A percentile compares a stretch with the other conserved stretches of the same genome.
Conservation (phyloP, 148 eudicot genomes). For the Persicaria maculosa region DNA sequence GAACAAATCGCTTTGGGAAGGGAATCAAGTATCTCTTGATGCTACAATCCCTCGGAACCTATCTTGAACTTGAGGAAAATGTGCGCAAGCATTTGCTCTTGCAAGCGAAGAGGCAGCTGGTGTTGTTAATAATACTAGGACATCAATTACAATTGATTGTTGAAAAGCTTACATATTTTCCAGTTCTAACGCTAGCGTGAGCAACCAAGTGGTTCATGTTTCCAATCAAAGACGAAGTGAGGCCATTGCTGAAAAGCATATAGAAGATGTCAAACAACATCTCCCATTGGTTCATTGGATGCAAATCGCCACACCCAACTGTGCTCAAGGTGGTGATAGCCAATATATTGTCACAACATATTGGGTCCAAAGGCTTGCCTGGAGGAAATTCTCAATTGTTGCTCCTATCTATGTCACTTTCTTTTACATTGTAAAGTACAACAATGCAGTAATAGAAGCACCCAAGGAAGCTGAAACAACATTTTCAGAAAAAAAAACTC, state of each 20-base stretch:
- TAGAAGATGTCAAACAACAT: slow-evolving; percentile 74
- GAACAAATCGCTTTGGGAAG: slow-evolving; percentile 85
- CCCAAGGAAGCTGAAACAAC: slow-evolving; percentile 68
- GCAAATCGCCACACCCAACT: slow-evolving; percentile 84
- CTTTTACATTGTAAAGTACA: slow-evolving; percentile 46
- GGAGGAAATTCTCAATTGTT: slow-evolving; percentile 31
- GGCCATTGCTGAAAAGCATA: slow-evolving; percentile 87
- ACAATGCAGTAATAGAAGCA: slow-evolving; percentile 73
- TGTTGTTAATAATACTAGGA: slow-evolving; percentile 42
- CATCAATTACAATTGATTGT: background rate
- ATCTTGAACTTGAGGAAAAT: slow-evolving; percentile 66
- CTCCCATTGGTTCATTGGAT: slow-evolving; percentile 59
- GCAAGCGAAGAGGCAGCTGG: slow-evolving; percentile 54
- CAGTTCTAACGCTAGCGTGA: slow-evolving; percentile 72
- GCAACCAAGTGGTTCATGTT: slow-evolving; percentile 94
- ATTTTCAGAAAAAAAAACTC: slow-evolving; percentile 28
- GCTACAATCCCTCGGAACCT: slow-evolving; percentile 73
- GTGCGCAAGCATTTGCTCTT: slow-evolving; percentile 92
- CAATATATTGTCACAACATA: slow-evolving; percentile 73
- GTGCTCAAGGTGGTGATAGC: slow-evolving; percentile 87
- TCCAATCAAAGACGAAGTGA: slow-evolving; percentile 78
- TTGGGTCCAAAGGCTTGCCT: slow-evolving; percentile 53
- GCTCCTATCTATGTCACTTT: slow-evolving; percentile 68
- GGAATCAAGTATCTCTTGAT: slow-evolving; percentile 73
- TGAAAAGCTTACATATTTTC: slow-evolving; percentile 55